Base-by-base conservation (phyloP, 192 early-diverging fungal genomes). In the Umbelopsis vinacea region DNA sequence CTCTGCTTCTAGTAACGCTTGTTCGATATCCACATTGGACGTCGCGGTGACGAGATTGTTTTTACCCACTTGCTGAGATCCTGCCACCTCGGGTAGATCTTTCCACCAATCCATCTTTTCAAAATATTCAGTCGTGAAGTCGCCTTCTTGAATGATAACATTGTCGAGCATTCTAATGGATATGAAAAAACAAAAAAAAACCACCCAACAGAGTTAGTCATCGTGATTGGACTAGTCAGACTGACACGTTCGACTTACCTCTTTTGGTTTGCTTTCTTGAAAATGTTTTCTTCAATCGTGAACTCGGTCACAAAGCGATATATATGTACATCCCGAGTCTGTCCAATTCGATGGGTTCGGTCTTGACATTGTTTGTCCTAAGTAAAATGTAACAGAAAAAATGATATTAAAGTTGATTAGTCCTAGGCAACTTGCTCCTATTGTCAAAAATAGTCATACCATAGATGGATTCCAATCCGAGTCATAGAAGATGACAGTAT, bases 401-500 rank as follows among this genome's bases (percentile, higher is more conserved):
- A 19, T 23, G 21, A 38, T 11, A 11, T 4, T 38, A 48, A 0
- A 17, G 14, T 35, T 37, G 17, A 14, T 63, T 63, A 37, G 10
- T 17, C 54, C 33, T 37, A 0, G 17, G n/a, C 5, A 14, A 50
- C 47, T 1, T 43, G 15, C 19, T 57, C 14, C 47, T 12, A 37
- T 67, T 29, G 43, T 24, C 2, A 29, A 9, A 29, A 23, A n/a
- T 29, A 35, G 6, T n/a, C 53, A 66, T 77, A 77, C 76, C 89
- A 91, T 91, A 52, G 86, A 87, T 10, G 91, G 91, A 71, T 92
- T 93, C 86, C 89, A 93, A 71, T 93, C 92, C 52, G 86, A 88
- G 70, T 93, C 92, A 68, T 88, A 90, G 71, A 94, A 91, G 33
- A 94, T 89, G 23, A 93, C 92, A 2, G 90, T 91, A 72, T 93